Evolutionary conservation across 1,284 basidiomycete genomes (phyloP).

Genomic region (Fistulinella cinereoalba): DNA sequence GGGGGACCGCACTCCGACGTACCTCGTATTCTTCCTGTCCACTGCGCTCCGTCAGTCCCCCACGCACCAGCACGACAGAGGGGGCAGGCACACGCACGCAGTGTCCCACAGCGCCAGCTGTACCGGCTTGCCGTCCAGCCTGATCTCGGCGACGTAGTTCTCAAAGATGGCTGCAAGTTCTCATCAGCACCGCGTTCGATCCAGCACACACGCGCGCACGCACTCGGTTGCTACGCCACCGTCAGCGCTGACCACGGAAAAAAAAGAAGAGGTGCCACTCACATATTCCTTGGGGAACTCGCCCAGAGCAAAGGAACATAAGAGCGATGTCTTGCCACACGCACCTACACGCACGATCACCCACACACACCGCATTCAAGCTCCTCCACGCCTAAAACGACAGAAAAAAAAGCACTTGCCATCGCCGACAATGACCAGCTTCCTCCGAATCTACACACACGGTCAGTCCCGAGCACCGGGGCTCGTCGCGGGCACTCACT

Average conservation of each 20-base stretch:
- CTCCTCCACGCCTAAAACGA: background rate
- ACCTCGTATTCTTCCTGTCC: constrained; percentile 95
- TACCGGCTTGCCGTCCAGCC: constrained; percentile 94
- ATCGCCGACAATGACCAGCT: constrained; percentile 93
- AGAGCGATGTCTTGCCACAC: constrained; percentile 80
- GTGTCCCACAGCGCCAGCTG: constrained; percentile 97
- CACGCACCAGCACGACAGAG: constrained; percentile 3
- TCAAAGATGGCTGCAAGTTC: constrained; percentile 79
- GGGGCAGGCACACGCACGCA: constrained; percentile 47
- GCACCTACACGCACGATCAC: constrained; percentile 49
- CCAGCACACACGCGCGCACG: constrained; percentile 18
- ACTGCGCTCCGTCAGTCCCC: constrained; percentile 39
- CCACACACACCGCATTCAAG: background rate
- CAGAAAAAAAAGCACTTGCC: constrained; percentile 48
- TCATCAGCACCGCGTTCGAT: constrained; percentile 5
- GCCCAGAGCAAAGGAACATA: constrained; percentile 91
- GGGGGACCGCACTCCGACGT: too few relatives aligned
- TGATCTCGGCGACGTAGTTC: constrained; percentile 98
- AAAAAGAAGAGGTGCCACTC: constrained; percentile 25
- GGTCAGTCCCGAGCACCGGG: background rate
- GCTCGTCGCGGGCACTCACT: constrained; percentile 10
- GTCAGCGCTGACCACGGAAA: too few relatives aligned
- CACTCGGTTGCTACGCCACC: constrained; percentile 65
- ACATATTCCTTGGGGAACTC: constrained; percentile 98
- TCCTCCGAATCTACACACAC: constrained; percentile 68